Percentiles rank a stretch among this genome's conserved stretches.
Evolutionary conservation across 2,329 filamentous ascomycete species (phyloP).

Genomic region (Purpureocillium lavendulum): DNA sequence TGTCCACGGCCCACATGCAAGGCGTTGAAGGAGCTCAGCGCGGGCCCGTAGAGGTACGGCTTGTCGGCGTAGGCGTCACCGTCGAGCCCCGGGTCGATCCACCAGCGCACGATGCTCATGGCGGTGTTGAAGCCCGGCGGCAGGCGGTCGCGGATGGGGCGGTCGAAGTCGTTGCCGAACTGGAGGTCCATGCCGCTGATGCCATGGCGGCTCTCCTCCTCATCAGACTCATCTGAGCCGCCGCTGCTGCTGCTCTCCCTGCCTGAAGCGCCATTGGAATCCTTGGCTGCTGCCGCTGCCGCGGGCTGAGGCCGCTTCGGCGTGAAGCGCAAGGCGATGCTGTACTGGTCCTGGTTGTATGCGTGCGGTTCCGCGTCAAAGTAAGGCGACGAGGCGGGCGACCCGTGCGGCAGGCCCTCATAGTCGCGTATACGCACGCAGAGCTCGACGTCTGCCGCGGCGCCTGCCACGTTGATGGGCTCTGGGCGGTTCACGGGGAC

Average conservation of each 20-base stretch:
- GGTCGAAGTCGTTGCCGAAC: slow-evolving; percentile 93
- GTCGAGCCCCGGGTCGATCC: slow-evolving; percentile 83
- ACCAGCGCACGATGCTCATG: slow-evolving; percentile 79
- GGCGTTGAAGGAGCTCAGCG: slow-evolving; percentile 71
- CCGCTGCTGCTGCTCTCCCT: too few species aligned
- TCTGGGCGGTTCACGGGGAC: slow-evolving; percentile 67
- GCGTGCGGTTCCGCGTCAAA: slow-evolving; percentile 64
- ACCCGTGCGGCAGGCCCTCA: slow-evolving; percentile 60
- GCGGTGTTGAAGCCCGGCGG: slow-evolving; percentile 82
- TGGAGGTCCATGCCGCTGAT: slow-evolving; percentile 68
- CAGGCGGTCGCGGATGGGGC: slow-evolving; percentile 76
- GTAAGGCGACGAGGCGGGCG: slow-evolving; percentile 65
- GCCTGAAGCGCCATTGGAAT: too few species aligned
- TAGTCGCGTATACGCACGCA: slow-evolving; percentile 65
- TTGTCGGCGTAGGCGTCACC: slow-evolving; percentile 82
- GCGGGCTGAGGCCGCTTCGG: slow-evolving; percentile 42
- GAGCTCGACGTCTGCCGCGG: slow-evolving; percentile 57
- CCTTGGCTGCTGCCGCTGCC: too few species aligned
- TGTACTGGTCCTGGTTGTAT: slow-evolving; percentile 68
- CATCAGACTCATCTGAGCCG: too few species aligned
- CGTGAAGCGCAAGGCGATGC: slow-evolving; percentile 69
- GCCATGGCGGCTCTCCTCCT: too few species aligned
- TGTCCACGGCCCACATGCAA: slow-evolving; percentile 54
- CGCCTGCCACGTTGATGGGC: slow-evolving; percentile 53
- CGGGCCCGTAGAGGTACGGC: slow-evolving; percentile 79